These are phyloP conservation scores for Erythrophleum fordii DNA, from an alignment of 306 rosid species.

Conservation along the genomic window DNA sequence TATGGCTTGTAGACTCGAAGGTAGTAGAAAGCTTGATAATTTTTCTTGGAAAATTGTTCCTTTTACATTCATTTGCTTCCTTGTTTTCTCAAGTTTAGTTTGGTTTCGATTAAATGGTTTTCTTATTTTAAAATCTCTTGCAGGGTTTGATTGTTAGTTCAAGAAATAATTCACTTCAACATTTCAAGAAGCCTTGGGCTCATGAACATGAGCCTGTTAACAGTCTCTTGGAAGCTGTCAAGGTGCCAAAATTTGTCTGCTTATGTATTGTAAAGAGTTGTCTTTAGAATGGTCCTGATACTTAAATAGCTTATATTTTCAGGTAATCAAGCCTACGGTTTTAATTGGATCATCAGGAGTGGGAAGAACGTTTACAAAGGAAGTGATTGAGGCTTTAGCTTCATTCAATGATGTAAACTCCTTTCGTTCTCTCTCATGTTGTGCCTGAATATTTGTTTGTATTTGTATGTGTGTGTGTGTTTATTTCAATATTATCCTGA, in stretches of 20 bases:
- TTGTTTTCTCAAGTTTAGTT: background rate
- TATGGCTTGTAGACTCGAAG: slow-evolving; percentile 85
- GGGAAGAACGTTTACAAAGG: slow-evolving; percentile 77
- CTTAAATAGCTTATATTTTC: background rate
- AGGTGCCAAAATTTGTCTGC: slow-evolving; percentile 45
- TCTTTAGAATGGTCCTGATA: background rate
- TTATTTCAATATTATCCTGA: background rate
- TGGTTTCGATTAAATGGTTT: background rate
- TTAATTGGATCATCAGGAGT: slow-evolving; percentile 85
- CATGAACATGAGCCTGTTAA: slow-evolving; percentile 72
- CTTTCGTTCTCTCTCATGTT: slow-evolving; percentile 6
- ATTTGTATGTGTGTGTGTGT: background rate
- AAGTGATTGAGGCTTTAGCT: slow-evolving; percentile 69
- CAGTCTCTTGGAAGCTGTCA: slow-evolving; percentile 61
- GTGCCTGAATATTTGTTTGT: background rate
- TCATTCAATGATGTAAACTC: slow-evolving; percentile 63
- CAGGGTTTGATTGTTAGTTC: slow-evolving; percentile 79
- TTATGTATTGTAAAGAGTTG: background rate
- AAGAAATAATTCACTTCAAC: slow-evolving; percentile 69
- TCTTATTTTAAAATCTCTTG: slow-evolving; percentile 21
- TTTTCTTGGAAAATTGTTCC: background rate
- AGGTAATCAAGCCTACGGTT: slow-evolving; percentile 83
- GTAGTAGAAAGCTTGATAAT: slow-evolving; percentile 36
- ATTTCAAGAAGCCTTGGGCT: slow-evolving; percentile 86
- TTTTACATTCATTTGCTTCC: background rate